phyloP scores from a whole-genome alignment of 2,329 filamentous ascomycete species.

The Alternaria alternata region DNA sequence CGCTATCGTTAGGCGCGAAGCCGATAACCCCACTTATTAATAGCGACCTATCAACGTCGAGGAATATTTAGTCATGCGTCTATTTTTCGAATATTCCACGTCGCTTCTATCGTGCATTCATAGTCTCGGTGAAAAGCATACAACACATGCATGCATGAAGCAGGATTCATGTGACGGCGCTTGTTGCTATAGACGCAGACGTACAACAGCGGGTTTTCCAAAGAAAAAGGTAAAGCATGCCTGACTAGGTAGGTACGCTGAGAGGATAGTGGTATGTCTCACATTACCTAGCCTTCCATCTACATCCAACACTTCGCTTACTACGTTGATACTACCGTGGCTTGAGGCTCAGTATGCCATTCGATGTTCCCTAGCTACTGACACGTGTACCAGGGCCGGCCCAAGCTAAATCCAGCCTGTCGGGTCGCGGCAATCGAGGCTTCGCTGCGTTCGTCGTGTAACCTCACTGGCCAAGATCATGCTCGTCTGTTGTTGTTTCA shows the following conservation, averaged over 20 bases:
- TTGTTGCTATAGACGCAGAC: not conserved
- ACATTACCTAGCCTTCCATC: not conserved
- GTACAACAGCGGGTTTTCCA: not conserved
- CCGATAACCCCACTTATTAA: slow-evolving; percentile 25
- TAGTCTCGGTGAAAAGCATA: not conserved
- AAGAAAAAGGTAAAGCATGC: not conserved
- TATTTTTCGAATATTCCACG: slow-evolving; percentile 12
- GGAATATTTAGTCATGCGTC: slow-evolving; percentile 15
- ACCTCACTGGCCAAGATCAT: slow-evolving; percentile 21
- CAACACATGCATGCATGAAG: slow-evolving; percentile 6
- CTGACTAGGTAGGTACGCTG: not conserved
- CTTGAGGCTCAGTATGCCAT: slow-evolving; percentile 19
- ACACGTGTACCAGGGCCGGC: slow-evolving; percentile 28
- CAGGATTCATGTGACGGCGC: slow-evolving; percentile 8
- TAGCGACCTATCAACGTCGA: slow-evolving; percentile 19
- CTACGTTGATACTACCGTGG: slow-evolving; percentile 19
- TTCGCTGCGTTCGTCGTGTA: slow-evolving; percentile 5
- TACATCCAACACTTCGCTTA: slow-evolving; percentile 17
- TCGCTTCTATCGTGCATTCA: slow-evolving; percentile 16
- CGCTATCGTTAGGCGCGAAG: slow-evolving; percentile 30
- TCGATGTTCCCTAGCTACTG: slow-evolving; percentile 17
- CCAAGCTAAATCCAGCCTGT: slow-evolving; percentile 10
- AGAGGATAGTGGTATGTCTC: not conserved
- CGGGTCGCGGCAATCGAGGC: slow-evolving; percentile 26
- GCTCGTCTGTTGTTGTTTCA: slow-evolving; percentile 16